Evolutionary conservation across 2,329 filamentous ascomycete genomes (phyloP).

Genomic region (Colletotrichum eleusines): DNA sequence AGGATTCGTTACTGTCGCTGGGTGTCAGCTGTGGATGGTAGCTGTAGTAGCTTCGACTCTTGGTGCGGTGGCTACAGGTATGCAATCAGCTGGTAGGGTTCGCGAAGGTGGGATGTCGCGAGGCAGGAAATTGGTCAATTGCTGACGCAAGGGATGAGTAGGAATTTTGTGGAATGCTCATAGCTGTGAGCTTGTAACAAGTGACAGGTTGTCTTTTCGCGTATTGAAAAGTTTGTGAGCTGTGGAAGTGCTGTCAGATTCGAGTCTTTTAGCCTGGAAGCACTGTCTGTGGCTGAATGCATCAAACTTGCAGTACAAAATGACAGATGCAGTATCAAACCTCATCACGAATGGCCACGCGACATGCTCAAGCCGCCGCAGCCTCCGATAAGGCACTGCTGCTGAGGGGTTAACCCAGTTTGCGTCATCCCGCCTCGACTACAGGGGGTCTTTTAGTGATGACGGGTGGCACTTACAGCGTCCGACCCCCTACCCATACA

Average conservation of each 20-base stretch:
- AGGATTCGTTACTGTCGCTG: neutral
- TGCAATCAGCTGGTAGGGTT: neutral
- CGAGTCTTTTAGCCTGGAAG: neutral
- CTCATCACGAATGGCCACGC: conserved; percentile 4
- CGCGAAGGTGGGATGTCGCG: conserved; percentile 12
- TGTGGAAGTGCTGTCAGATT: neutral
- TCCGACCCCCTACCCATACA: conserved; percentile 10
- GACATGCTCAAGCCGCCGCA: conserved; percentile 1
- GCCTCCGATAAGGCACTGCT: neutral
- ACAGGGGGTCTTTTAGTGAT: conserved; percentile 3
- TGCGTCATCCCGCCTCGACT: conserved; percentile 29
- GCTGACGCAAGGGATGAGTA: neutral
- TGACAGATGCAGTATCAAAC: conserved; percentile 12
- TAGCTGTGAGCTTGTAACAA: neutral
- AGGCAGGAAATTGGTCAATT: neutral
- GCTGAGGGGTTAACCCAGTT: neutral
- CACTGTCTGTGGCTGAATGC: neutral
- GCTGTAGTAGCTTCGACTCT: neutral
- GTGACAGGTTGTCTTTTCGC: neutral
- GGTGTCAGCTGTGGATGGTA: conserved; percentile 8
- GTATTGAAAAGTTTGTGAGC: neutral
- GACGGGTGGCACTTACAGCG: neutral
- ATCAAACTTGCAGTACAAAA: neutral
- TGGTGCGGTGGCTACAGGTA: neutral
- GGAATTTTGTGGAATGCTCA: neutral